Conservation (phyloP, 768 basidiomycete genomes). For the Suillus bovinus region DNA sequence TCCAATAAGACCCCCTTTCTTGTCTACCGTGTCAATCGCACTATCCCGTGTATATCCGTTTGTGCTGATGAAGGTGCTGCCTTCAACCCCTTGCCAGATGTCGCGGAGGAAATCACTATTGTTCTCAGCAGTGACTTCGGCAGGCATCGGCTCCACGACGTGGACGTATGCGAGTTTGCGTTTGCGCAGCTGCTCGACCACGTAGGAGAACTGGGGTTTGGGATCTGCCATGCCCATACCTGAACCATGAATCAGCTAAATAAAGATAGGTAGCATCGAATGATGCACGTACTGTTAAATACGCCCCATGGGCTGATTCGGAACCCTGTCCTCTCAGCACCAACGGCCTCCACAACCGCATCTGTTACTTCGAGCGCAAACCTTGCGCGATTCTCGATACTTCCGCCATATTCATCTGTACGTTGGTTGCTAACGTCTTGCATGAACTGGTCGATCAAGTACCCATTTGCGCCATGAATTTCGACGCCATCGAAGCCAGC, state of each 20-base stretch:
- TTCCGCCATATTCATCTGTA: slow-evolving; percentile 69
- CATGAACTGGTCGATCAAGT: slow-evolving; percentile 61
- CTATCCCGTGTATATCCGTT: slow-evolving; percentile 45
- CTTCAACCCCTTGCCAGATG: slow-evolving; percentile 40
- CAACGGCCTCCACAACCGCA: slow-evolving; percentile 52
- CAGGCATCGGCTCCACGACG: slow-evolving; percentile 40
- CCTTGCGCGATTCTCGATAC: slow-evolving; percentile 55
- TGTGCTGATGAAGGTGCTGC: slow-evolving; percentile 40
- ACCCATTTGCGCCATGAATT: slow-evolving; percentile 44
- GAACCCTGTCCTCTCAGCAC: slow-evolving; percentile 51
- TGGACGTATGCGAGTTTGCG: slow-evolving; percentile 54
- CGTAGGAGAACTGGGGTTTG: slow-evolving; percentile 51
- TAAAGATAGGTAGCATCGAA: slow-evolving; percentile 1
- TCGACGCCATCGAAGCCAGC: slow-evolving; percentile 52
- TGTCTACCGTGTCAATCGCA: slow-evolving; percentile 39
- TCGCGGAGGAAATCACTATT: slow-evolving; percentile 46
- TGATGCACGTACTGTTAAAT: slow-evolving; percentile 12
- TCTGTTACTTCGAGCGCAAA: slow-evolving; percentile 58
- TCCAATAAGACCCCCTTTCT: slow-evolving; percentile 33
- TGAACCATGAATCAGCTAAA: slow-evolving; percentile 19
- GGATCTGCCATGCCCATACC: slow-evolving; percentile 59
- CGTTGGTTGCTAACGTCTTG: slow-evolving; percentile 57
- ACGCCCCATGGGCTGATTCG: slow-evolving; percentile 58
- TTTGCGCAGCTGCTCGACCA: slow-evolving; percentile 42
- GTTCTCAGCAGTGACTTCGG: slow-evolving; percentile 12